These are phyloP conservation scores for Chlamydomonas sp. DNA, from an alignment of 139 green algal species.

Conservation along the genomic window DNA sequence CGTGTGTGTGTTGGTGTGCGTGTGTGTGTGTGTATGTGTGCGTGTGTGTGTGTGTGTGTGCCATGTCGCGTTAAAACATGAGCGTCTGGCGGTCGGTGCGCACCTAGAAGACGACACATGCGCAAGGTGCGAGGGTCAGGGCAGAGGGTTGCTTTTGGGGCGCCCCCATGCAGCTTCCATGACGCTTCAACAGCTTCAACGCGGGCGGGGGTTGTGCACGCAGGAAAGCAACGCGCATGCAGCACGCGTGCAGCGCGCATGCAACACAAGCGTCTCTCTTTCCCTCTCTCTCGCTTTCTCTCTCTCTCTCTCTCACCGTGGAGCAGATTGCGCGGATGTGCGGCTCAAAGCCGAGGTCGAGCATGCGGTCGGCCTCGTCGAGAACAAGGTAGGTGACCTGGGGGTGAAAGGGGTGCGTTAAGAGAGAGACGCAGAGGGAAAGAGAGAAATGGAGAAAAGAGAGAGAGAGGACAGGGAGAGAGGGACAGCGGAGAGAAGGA, in stretches of 20 bases:
- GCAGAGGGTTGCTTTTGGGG: too few species aligned
- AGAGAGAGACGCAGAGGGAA: not conserved
- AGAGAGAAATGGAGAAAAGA: not conserved
- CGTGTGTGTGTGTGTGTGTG: conserved; percentile 18
- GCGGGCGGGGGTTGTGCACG: not conserved
- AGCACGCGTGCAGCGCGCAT: too few species aligned
- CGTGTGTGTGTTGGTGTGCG: too few species aligned
- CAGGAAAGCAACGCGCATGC: too few species aligned
- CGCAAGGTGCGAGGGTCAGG: conserved; percentile 1
- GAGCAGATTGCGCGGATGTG: conserved; percentile 44
- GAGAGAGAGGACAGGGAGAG: not conserved
- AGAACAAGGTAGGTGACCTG: conserved; percentile 79
- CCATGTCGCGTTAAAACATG: conserved; percentile 97
- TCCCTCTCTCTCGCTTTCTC: too few species aligned
- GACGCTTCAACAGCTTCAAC: not conserved
- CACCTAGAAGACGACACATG: too few species aligned
- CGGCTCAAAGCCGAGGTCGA: conserved; percentile 91
- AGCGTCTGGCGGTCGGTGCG: conserved; percentile 85
- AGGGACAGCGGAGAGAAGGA: not conserved
- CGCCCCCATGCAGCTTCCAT: not conserved
- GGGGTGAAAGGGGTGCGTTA: not conserved
- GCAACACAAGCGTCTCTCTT: not conserved
- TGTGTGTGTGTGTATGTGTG: not conserved
- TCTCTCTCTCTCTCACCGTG: not conserved
- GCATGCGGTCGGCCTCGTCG: conserved; percentile 94